Evolutionary conservation across 306 rosid genomes (phyloP).

Genomic region (Luffa aegyptiaca): DNA sequence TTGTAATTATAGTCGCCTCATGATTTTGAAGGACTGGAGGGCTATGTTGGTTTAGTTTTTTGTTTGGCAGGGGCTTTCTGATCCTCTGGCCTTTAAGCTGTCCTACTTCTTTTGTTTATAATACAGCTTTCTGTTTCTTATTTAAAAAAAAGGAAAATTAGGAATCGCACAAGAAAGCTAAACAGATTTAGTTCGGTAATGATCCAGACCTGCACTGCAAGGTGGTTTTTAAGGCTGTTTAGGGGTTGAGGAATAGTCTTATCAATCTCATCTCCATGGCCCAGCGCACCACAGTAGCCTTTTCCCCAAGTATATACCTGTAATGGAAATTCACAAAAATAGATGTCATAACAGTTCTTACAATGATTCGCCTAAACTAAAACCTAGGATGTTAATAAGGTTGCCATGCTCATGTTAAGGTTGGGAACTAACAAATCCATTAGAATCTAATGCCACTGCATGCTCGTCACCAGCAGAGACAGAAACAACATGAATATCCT

Average conservation of each 20-base stretch:
- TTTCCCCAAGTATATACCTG: constrained; percentile 92
- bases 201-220: constrained; percentile 73
- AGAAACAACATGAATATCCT: constrained; percentile 57
- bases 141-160: too few species aligned
- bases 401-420: neutral
- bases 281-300: constrained; percentile 95
- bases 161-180: neutral
- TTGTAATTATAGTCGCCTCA: too few species aligned
- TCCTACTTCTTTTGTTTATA: too few species aligned
- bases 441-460: constrained; percentile 88
- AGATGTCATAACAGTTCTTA: neutral
- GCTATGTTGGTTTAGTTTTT: too few species aligned
- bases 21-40: too few species aligned
- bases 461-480: constrained; percentile 96
- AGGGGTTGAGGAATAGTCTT: constrained; percentile 72
- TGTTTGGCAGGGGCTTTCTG: too few species aligned
- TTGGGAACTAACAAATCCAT: constrained; percentile 62
- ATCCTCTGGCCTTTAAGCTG: too few species aligned
- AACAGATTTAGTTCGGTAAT: neutral
- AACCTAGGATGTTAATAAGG: neutral
- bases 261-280: constrained; percentile 89
- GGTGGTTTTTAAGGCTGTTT: constrained; percentile 42
- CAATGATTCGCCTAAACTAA: neutral
- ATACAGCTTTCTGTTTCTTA: too few species aligned
- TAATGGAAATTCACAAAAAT: constrained; percentile 15